Percentiles rank a stretch among this genome's conserved stretches.
Evolutionary conservation across 2,329 filamentous ascomycete species (phyloP).

Genomic region (Cucurbitaria berberidis): DNA sequence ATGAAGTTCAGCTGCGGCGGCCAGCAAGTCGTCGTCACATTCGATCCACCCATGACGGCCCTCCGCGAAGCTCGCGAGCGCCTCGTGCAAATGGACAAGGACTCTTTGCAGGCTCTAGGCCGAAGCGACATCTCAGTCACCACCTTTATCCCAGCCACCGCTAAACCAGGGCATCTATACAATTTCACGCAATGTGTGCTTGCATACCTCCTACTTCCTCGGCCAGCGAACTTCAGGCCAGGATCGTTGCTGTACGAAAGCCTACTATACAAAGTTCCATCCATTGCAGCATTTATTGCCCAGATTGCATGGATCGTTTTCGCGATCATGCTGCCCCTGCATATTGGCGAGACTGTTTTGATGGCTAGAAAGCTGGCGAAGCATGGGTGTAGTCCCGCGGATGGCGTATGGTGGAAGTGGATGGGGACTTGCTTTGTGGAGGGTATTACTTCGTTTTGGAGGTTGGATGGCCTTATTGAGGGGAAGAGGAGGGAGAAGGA

Average conservation of each 20-base stretch:
- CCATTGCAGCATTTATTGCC: conserved; percentile 64
- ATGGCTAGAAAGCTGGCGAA: conserved; percentile 57
- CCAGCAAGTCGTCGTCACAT: conserved; percentile 60
- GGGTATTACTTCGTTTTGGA: conserved; percentile 56
- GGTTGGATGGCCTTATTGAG: conserved; percentile 41
- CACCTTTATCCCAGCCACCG: conserved; percentile 59
- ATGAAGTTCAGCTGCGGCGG: conserved; percentile 66
- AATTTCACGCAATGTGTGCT: conserved; percentile 58
- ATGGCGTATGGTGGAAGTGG: conserved; percentile 62
- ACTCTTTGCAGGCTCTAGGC: conserved; percentile 65
- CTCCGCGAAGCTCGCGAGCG: conserved; percentile 72
- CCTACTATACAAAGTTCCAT: conserved; percentile 57
- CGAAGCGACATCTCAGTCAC: conserved; percentile 63
- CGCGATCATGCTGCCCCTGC: conserved; percentile 66
- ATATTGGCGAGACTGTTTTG: conserved; percentile 65
- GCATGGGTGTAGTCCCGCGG: conserved; percentile 59
- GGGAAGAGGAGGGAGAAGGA: conserved; percentile 40
- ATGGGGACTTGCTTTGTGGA: conserved; percentile 59
- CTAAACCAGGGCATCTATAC: conserved; percentile 54
- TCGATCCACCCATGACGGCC: conserved; percentile 73
- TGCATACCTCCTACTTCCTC: conserved; percentile 38
- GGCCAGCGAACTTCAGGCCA: conserved; percentile 39
- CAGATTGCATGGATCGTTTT: conserved; percentile 66
- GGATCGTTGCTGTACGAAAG: conserved; percentile 45
- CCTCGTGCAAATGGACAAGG: conserved; percentile 74